A percentile compares a stretch with the other conserved stretches of the same genome.
These are phyloP conservation scores for Fusarium tupiense DNA, from an alignment of 2,329 filamentous ascomycete species.

Conservation along the genomic window DNA sequence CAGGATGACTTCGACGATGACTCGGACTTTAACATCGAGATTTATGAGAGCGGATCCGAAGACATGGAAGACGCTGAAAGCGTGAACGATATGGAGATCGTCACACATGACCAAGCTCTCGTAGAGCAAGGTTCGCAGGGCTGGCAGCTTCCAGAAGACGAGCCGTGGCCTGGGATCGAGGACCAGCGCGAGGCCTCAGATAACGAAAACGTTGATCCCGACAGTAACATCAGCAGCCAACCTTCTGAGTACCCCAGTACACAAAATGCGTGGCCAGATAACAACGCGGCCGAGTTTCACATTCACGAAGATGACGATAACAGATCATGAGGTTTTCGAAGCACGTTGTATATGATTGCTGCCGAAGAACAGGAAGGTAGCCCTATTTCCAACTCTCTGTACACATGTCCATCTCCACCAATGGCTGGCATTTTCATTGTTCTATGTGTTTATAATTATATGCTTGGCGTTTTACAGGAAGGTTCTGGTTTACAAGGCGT, in stretches of 20 bases:
- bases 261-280: constrained; percentile 53
- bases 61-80: constrained; percentile 45
- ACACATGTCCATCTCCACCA: background rate
- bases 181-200: constrained; percentile 58
- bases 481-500: constrained; percentile 24
- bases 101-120: constrained; percentile 39
- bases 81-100: constrained; percentile 39
- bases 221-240: constrained; percentile 58
- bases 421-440: constrained; percentile 3
- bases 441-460: constrained; percentile 4
- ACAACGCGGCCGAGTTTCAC: constrained; percentile 46
- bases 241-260: constrained; percentile 67
- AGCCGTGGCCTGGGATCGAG: constrained; percentile 67
- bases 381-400: constrained; percentile 4
- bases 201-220: constrained; percentile 61
- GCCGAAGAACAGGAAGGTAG: constrained; percentile 3
- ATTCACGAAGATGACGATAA: constrained; percentile 54
- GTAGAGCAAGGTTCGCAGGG: constrained; percentile 40
- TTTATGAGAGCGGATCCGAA: constrained; percentile 50
- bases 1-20: constrained; percentile 50
- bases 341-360: constrained; percentile 12
- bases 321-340: constrained; percentile 21
- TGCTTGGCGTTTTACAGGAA: constrained; percentile 20
- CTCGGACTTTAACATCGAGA: constrained; percentile 50
- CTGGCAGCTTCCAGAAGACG: constrained; percentile 60